These are phyloP conservation scores for Picea glauca DNA, from an alignment of 75 land plant genomes.

Conservation along the genomic window DNA sequence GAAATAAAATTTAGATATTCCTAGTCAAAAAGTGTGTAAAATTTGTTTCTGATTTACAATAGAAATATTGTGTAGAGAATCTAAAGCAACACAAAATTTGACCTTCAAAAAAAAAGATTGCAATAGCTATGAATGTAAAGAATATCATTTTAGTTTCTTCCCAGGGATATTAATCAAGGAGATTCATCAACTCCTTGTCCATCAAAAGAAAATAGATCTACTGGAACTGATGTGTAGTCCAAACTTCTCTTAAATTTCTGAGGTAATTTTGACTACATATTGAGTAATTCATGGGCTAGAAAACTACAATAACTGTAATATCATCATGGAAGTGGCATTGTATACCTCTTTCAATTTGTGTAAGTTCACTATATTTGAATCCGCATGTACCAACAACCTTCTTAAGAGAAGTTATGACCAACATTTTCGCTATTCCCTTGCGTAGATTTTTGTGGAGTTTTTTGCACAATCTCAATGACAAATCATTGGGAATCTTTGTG, in stretches of 20 bases:
- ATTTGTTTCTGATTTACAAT: neutral
- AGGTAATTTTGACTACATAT: constrained; percentile 28
- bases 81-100: constrained; percentile 9
- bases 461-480: too few species aligned
- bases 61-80: neutral
- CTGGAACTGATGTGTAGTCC: constrained; percentile 14
- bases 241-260: constrained; percentile 38
- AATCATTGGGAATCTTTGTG: constrained; percentile 82
- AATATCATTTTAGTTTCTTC: neutral
- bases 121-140: neutral
- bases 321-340: constrained; percentile 68
- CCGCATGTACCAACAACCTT: constrained; percentile 58
- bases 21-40: neutral
- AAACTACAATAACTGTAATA: constrained; percentile 58
- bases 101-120: neutral
- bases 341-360: constrained; percentile 67
- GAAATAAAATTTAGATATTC: neutral
- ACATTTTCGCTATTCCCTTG: constrained; percentile 55
- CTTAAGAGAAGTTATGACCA: constrained; percentile 52
- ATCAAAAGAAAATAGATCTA: constrained; percentile 25
- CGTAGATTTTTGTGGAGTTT: too few species aligned
- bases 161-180: neutral
- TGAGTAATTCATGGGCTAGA: constrained; percentile 41
- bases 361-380: constrained; percentile 66
- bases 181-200: neutral